Conservation (phyloP, 1,284 basidiomycete species). For the Fomitopsis palustris region DNA sequence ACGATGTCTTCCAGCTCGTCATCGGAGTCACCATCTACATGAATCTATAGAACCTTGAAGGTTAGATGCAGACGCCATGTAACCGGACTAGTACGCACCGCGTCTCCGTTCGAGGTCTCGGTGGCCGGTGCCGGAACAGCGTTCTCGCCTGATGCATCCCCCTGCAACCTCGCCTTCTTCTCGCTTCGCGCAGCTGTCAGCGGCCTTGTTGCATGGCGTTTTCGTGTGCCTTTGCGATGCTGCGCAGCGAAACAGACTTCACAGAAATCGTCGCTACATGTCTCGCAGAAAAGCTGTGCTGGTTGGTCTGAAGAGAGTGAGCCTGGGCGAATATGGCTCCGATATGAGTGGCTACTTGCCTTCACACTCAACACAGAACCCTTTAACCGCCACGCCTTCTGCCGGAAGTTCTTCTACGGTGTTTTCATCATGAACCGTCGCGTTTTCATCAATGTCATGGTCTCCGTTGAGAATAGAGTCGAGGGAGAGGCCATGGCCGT, state of each 20-base stretch:
- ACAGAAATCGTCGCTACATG: slow-evolving; percentile 69
- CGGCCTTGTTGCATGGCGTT: slow-evolving; percentile 55
- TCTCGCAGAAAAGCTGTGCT: slow-evolving; percentile 66
- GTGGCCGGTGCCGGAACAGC: slow-evolving; percentile 5
- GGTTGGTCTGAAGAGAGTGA: slow-evolving; percentile 61
- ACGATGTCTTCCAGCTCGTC: slow-evolving; percentile 32
- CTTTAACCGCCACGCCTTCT: slow-evolving; percentile 49
- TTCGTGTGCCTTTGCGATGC: slow-evolving; percentile 75
- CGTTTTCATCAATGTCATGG: slow-evolving; percentile 58
- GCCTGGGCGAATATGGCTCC: background rate
- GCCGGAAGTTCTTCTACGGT: slow-evolving; percentile 66
- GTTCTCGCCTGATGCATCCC: slow-evolving; percentile 16
- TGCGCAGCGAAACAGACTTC: slow-evolving; percentile 81
- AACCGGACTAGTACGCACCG: slow-evolving; percentile 16
- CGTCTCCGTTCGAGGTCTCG: slow-evolving; percentile 17
- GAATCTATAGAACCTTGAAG: slow-evolving; percentile 37
- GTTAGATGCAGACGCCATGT: background rate
- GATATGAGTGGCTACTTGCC: slow-evolving; percentile 39
- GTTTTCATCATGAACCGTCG: slow-evolving; percentile 35
- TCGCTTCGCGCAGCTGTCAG: slow-evolving; percentile 27
- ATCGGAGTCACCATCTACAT: slow-evolving; percentile 47
- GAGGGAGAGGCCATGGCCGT: slow-evolving; percentile 47
- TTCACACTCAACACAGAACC: slow-evolving; percentile 80
- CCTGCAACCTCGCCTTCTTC: slow-evolving; percentile 24
- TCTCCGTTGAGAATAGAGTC: slow-evolving; percentile 61